These are phyloP conservation scores for Clavispora fructus DNA, from an alignment of 805 yeast genomes.

Conservation along the genomic window DNA sequence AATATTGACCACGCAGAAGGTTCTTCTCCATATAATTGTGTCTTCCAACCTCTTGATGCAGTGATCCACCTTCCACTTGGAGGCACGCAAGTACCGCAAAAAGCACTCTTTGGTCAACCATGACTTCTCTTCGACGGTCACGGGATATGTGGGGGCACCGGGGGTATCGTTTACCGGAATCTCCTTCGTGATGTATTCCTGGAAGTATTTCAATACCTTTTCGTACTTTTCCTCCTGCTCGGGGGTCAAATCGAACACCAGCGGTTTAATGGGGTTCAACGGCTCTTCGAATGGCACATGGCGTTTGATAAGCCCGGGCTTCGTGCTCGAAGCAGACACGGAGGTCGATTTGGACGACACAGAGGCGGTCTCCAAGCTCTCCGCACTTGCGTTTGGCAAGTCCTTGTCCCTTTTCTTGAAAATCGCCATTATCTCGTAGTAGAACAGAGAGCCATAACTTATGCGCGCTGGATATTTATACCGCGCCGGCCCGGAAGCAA, in stretches of 20 bases:
- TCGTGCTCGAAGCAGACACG: constrained; percentile 8
- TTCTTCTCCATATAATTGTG: constrained; percentile 52
- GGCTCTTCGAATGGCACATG: constrained; percentile 38
- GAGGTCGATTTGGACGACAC: constrained; percentile 13
- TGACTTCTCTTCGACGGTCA: constrained; percentile 32
- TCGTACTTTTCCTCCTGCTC: constrained; percentile 30
- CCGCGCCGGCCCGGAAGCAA: neutral
- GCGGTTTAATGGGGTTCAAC: constrained; percentile 27
- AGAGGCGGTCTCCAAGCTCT: constrained; percentile 12
- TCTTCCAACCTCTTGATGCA: constrained; percentile 43
- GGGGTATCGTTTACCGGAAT: constrained; percentile 25
- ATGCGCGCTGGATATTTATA: neutral
- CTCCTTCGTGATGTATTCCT: constrained; percentile 19
- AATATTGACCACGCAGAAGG: constrained; percentile 40
- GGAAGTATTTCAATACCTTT: constrained; percentile 25
- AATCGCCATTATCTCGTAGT: constrained; percentile 6
- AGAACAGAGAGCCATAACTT: neutral
- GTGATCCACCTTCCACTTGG: constrained; percentile 43
- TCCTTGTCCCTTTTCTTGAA: constrained; percentile 9
- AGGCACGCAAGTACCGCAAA: constrained; percentile 46
- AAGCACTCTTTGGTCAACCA: constrained; percentile 52
- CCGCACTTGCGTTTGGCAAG: constrained; percentile 3
- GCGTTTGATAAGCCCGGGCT: constrained; percentile 26
- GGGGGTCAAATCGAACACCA: constrained; percentile 23
- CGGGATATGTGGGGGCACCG: constrained; percentile 20